Percentiles rank a stretch among this genome's conserved stretches.
These are phyloP conservation scores for Chalara sp. DNA, from an alignment of 2,329 filamentous ascomycete genomes.

Conservation along the genomic window DNA sequence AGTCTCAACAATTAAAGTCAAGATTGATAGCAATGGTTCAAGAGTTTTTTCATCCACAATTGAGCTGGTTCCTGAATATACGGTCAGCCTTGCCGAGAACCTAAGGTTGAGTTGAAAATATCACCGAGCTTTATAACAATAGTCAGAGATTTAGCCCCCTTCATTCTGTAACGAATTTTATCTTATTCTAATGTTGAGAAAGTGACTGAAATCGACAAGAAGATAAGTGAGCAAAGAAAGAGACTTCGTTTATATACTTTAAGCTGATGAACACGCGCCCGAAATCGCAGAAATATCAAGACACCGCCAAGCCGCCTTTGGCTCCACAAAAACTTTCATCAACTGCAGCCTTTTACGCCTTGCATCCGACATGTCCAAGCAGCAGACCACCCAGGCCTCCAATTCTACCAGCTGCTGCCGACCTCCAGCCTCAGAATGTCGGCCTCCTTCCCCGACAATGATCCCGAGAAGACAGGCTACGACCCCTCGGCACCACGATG, in stretches of 20 bases:
- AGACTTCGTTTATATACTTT: too few relatives aligned
- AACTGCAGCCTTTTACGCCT: constrained; percentile 1
- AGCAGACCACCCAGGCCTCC: too few relatives aligned
- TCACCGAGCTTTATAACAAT: constrained; percentile 65
- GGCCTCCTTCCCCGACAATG: constrained; percentile 33
- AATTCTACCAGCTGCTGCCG: too few relatives aligned
- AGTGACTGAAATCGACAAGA: too few relatives aligned
- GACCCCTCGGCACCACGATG: constrained; percentile 53
- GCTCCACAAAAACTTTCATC: too few relatives aligned
- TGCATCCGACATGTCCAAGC: too few relatives aligned
- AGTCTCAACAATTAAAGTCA: constrained; percentile 91
- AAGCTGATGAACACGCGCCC: too few relatives aligned
- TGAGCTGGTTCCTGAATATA: constrained; percentile 78
- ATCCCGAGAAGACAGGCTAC: constrained; percentile 56
- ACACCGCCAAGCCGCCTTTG: too few relatives aligned
- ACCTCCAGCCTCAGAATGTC: constrained; percentile 30
- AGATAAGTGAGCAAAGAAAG: too few relatives aligned
- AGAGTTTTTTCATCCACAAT: constrained; percentile 96
- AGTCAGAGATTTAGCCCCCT: constrained; percentile 48
- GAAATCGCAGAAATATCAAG: too few relatives aligned
- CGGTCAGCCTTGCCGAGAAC: constrained; percentile 4
- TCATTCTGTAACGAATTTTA: constrained; percentile 33
- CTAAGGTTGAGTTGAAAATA: constrained; percentile 2
- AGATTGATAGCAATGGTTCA: constrained; percentile 83
- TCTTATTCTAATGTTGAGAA: too few relatives aligned